A percentile compares a stretch with the other conserved stretches of the same genome.
Conservation (phyloP, 495 filamentous ascomycete genomes). For the Pseudevernia furfuracea region DNA sequence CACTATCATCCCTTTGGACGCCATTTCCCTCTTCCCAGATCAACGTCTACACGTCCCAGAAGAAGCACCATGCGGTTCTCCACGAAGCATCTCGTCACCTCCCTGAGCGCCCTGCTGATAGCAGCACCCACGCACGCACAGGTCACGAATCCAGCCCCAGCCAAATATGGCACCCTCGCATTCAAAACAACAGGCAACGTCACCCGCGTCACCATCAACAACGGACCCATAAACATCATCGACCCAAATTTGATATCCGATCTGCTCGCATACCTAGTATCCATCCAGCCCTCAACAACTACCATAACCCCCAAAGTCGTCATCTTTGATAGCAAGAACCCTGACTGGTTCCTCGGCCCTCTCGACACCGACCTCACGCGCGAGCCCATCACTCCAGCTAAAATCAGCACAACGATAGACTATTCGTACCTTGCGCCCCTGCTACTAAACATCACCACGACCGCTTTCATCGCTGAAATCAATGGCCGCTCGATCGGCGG, state of each 20-base stretch:
- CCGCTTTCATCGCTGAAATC: conserved; percentile 29
- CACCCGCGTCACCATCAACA: conserved; percentile 18
- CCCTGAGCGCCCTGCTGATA: too few species aligned
- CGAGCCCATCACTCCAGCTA: not conserved
- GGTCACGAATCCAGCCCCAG: too few species aligned
- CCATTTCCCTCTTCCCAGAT: too few species aligned
- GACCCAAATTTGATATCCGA: conserved; percentile 8
- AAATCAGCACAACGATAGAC: not conserved
- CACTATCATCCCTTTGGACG: too few species aligned
- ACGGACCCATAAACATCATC: conserved; percentile 18
- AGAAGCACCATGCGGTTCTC: too few species aligned
- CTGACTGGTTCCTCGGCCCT: conserved; percentile 25
- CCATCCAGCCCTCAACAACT: conserved; percentile 3
- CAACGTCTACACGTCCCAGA: too few species aligned
- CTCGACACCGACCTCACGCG: conserved; percentile 4
- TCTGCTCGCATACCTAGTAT: conserved; percentile 10
- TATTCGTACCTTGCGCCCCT: conserved; percentile 2
- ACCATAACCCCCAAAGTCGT: conserved; percentile 26
- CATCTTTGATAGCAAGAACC: conserved; percentile 24
- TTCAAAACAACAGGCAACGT: conserved; percentile 7
- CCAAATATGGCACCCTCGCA: too few species aligned
- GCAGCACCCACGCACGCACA: too few species aligned
- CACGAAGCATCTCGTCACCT: too few species aligned
- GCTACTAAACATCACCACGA: conserved; percentile 18
- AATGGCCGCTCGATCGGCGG: conserved; percentile 26